Evolutionary conservation across 202 grass and related monocot species (phyloP).

Genomic region (Tripidium arundinaceum): DNA sequence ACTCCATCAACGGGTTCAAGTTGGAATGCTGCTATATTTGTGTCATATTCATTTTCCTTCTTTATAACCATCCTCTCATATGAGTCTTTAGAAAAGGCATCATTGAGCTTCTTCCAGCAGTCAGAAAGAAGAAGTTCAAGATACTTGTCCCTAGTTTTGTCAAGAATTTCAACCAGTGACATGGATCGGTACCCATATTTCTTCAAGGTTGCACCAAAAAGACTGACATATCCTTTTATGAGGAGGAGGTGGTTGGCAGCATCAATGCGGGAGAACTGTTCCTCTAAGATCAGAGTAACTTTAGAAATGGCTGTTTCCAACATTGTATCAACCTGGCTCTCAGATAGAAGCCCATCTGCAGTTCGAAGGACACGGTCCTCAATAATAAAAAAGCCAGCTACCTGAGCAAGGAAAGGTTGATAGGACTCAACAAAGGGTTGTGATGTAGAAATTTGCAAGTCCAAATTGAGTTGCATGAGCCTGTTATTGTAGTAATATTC

Average conservation of each 20-base stretch:
- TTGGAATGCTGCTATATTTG: constrained; percentile 62
- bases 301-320: constrained; percentile 66
- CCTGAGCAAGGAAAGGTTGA: constrained; percentile 62
- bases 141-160: constrained; percentile 67
- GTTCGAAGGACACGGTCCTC: constrained; percentile 64
- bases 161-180: constrained; percentile 55
- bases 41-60: constrained; percentile 66
- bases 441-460: constrained; percentile 59
- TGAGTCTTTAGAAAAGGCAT: constrained; percentile 48
- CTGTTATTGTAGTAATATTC: constrained; percentile 74
- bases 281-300: constrained; percentile 61
- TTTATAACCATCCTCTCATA: constrained; percentile 61
- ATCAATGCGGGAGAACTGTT: constrained; percentile 55
- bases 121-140: constrained; percentile 58
- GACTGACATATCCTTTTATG: constrained; percentile 63
- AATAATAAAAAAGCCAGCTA: constrained; percentile 86
- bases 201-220: constrained; percentile 53
- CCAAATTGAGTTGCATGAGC: constrained; percentile 79
- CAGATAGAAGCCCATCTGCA: constrained; percentile 65
- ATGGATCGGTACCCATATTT: constrained; percentile 50
- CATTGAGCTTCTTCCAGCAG: constrained; percentile 52
- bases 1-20: constrained; percentile 41
- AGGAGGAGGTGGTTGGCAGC: constrained; percentile 60
- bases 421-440: constrained; percentile 75
- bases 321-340: constrained; percentile 61